Percentiles rank a stretch among this genome's conserved stretches.
These are phyloP conservation scores for Camellia granthamiana DNA, from an alignment of 148 eudicot genomes.

Conservation along the genomic window DNA sequence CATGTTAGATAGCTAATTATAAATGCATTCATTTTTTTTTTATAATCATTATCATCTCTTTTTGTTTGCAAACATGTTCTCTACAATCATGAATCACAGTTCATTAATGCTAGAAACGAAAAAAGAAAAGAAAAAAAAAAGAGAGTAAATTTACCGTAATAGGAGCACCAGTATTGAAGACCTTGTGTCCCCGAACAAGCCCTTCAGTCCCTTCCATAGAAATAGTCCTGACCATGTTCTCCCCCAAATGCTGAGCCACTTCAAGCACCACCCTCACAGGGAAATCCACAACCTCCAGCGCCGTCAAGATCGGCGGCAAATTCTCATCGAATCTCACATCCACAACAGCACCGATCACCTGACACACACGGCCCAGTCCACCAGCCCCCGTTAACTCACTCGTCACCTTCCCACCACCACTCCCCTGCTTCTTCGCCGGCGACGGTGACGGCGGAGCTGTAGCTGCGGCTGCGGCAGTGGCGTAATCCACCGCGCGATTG, in stretches of 20 bases:
- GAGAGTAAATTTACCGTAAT: constrained; percentile 36
- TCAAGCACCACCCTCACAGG: constrained; percentile 60
- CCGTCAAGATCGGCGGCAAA: constrained; percentile 51
- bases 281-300: constrained; percentile 57
- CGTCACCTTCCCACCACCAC: constrained; percentile 36
- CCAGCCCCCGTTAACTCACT: constrained; percentile 66
- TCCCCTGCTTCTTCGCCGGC: background rate
- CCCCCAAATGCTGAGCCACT: constrained; percentile 80
- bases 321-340: constrained; percentile 38
- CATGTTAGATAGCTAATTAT: too few species aligned
- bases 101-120: too few species aligned
- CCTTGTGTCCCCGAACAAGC: constrained; percentile 62
- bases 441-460: constrained; percentile 2
- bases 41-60: too few species aligned
- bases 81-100: too few species aligned
- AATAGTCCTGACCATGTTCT: constrained; percentile 68
- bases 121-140: background rate
- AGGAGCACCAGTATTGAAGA: constrained; percentile 76
- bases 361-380: constrained; percentile 56
- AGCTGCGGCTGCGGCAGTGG: constrained; percentile 40
- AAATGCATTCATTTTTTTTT: too few species aligned
- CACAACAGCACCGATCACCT: constrained; percentile 75
- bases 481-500: constrained; percentile 9
- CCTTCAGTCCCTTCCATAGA: constrained; percentile 88
- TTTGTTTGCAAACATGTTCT: too few species aligned